phyloP scores from a whole-genome alignment of 139 green algal species.

The Pseudopediastrum boryanum region DNA sequence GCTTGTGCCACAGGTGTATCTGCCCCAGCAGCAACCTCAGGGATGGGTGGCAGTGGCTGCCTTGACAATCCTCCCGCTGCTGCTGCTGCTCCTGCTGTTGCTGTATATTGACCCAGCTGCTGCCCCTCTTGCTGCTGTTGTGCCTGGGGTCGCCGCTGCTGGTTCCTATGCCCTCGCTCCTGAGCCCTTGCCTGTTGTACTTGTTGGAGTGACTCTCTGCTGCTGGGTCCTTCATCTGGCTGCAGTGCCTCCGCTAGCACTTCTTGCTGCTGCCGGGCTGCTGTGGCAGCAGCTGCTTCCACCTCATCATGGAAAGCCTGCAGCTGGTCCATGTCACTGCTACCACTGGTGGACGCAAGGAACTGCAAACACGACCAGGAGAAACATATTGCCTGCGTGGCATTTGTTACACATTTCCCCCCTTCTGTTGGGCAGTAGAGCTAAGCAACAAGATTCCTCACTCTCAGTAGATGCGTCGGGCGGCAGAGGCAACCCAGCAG shows the following conservation, averaged over 20 bases:
- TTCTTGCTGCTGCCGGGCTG: slow-evolving; percentile 5
- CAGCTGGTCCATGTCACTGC: slow-evolving; percentile 14
- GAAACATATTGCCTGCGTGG: not conserved
- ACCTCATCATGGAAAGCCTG: slow-evolving; percentile 15
- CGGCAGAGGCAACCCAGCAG: not conserved
- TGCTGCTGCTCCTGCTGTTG: not conserved
- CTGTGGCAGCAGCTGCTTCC: slow-evolving; percentile 16
- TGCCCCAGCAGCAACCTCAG: too few species aligned
- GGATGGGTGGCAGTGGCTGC: not conserved
- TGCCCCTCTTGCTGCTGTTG: not conserved
- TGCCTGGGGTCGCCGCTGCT: not conserved
- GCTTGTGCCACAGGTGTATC: too few species aligned
- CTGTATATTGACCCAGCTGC: not conserved
- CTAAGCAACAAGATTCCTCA: not conserved
- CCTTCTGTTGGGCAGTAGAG: not conserved
- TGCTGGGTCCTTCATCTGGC: not conserved
- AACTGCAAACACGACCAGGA: not conserved
- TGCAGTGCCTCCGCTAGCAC: not conserved
- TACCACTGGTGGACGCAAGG: not conserved
- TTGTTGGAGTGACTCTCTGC: not conserved
- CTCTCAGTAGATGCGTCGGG: not conserved
- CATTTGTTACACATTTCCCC: not conserved
- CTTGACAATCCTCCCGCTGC: not conserved
- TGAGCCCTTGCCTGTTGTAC: not conserved
- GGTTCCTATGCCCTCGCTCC: not conserved